Evolutionary conservation across 2,329 filamentous ascomycete species (phyloP), one percentile per base, ranked within the genome.

Genomic region (Rugonectria rugulosa): DNA sequence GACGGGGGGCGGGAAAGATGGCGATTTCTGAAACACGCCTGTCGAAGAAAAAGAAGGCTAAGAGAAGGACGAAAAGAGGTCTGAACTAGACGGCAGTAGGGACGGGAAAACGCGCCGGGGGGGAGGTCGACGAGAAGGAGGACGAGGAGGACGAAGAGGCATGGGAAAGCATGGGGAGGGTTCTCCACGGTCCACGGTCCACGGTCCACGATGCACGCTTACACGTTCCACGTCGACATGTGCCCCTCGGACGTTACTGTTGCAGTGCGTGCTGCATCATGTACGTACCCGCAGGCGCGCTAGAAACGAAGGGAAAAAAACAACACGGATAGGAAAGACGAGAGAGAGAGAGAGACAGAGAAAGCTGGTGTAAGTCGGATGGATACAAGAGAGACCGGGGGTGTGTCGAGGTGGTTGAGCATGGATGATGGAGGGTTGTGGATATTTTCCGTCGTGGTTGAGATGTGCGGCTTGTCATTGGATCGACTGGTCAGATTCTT

Each of bases 21-120:
- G 50, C 53, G 57, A 26, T 48, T 20, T 65, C 50, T 65, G 62
- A 65, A 65, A 65, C 63, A 59, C 47, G n/a, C 43, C 49, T 34
- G 37, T 32, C 20, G 32, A 48, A 38, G 21, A 20, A 27, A 38
- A 48, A 38, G 21, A 20, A 38, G 21, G 24, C 17, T 38, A 23
- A 21, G 23, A 21, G 23, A 20, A n/a, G n/a, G n/a, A n/a, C n/a
- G n/a, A n/a, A n/a, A n/a, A n/a, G n/a, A n/a, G n/a, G n/a, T n/a
- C n/a, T n/a, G n/a, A n/a, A n/a, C n/a, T n/a, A n/a, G n/a, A n/a
- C n/a, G n/a, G n/a, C n/a, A n/a, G n/a, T n/a, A n/a, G n/a, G n/a
- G n/a, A 36, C 34, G 36, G 37, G 34, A 44, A 44, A 31, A 38
- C 44, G 29, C 51, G 26, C 27, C 40, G 27, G 20, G 23, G 24